Conservation (phyloP, 1,284 basidiomycete genomes). For the Sanghuangporus weigelae region DNA sequence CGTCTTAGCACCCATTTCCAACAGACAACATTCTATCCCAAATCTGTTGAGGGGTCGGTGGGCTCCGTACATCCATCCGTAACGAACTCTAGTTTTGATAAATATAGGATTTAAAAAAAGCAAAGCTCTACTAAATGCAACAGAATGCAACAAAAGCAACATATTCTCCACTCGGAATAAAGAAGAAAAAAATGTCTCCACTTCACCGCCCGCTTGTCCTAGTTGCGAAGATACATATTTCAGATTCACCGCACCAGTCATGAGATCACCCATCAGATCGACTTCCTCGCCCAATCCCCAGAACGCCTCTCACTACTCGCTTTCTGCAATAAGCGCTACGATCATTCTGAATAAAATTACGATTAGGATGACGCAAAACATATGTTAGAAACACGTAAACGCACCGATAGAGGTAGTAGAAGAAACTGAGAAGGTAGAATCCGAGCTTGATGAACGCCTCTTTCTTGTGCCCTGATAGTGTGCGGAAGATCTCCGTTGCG, state of each 20-base stretch:
- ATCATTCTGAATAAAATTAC: conserved; percentile 28
- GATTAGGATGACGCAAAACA: background rate
- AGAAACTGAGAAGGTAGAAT: conserved; percentile 92
- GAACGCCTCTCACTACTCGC: conserved; percentile 22
- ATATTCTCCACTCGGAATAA: background rate
- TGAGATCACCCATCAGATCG: background rate
- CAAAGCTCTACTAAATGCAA: background rate
- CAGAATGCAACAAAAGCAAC: background rate
- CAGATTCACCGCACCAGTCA: background rate
- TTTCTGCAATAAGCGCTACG: conserved; percentile 31
- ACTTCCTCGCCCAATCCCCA: background rate
- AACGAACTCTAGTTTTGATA: background rate
- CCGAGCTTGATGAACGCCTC: conserved; percentile 96
- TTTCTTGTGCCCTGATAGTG: conserved; percentile 91
- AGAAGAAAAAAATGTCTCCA: background rate
- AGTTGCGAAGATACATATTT: background rate
- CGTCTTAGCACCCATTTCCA: conserved; percentile 69
- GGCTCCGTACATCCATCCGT: conserved; percentile 49
- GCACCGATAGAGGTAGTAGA: conserved; percentile 94
- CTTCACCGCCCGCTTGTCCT: background rate
- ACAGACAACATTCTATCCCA: conserved; percentile 22
- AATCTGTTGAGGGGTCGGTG: conserved; percentile 70
- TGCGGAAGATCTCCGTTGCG: conserved; percentile 98
- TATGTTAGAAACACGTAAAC: conserved; percentile 32
- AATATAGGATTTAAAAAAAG: background rate